These are phyloP conservation scores for Thermomucor indicae-seudaticae DNA, from an alignment of 371 early-diverging fungal genomes.

Conservation along the genomic window DNA sequence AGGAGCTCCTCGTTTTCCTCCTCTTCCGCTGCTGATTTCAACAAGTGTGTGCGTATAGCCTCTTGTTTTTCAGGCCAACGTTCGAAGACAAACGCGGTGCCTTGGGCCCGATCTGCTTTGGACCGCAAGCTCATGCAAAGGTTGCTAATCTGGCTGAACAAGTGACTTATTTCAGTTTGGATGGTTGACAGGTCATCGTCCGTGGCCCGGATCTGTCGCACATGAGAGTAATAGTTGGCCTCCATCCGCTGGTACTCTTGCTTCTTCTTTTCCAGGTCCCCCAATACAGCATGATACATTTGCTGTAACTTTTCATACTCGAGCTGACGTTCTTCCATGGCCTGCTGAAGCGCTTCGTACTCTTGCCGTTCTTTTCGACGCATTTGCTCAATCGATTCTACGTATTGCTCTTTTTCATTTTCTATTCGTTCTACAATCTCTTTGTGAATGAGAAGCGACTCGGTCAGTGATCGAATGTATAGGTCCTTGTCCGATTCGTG, in stretches of 20 bases:
- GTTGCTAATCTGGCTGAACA: constrained; percentile 15
- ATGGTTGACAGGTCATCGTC: constrained; percentile 35
- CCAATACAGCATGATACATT: constrained; percentile 11
- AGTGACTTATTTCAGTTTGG: constrained; percentile 14
- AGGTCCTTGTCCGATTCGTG: constrained; percentile 29
- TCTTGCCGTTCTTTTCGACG: constrained; percentile 8
- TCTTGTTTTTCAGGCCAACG: constrained; percentile 17
- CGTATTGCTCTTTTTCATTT: constrained; percentile 22
- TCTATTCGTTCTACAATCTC: constrained; percentile 36
- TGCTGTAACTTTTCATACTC: constrained; percentile 7
- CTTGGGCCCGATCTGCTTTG: constrained; percentile 34
- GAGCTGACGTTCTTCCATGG: constrained; percentile 3
- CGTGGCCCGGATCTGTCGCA: constrained; percentile 24
- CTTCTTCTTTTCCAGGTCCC: constrained; percentile 20
- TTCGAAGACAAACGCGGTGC: constrained; percentile 10
- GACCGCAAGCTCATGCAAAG: constrained; percentile 29
- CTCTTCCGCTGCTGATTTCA: constrained; percentile 1
- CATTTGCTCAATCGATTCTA: constrained; percentile 15
- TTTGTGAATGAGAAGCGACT: constrained; percentile 37
- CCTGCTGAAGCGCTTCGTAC: constrained; percentile 2
- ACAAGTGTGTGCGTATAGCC: not conserved
- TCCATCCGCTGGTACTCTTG: constrained; percentile 32
- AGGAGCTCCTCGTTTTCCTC: constrained; percentile 4
- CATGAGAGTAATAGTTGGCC: constrained; percentile 27
- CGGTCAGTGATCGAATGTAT: constrained; percentile 29